These are phyloP conservation scores for Rhizopus delemar DNA, from an alignment of 371 early-diverging fungal genomes.

Conservation along the genomic window DNA sequence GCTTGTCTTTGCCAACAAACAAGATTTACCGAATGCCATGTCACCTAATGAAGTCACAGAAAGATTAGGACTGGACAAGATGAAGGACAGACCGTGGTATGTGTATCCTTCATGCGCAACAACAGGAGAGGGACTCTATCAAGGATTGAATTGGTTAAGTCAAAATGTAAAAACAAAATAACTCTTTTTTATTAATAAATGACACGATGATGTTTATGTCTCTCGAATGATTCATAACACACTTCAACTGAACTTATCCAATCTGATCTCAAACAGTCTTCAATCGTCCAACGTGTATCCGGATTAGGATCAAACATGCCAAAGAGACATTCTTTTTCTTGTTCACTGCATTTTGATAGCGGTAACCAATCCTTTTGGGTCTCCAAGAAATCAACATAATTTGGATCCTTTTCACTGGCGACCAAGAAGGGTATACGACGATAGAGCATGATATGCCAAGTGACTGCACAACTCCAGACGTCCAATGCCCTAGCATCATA, in stretches of 20 bases:
- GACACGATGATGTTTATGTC: slow-evolving; percentile 25
- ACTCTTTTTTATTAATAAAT: background rate
- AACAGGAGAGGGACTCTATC: slow-evolving; percentile 85
- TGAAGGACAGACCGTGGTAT: slow-evolving; percentile 83
- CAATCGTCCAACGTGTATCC: slow-evolving; percentile 45
- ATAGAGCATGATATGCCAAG: slow-evolving; percentile 79
- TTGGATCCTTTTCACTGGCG: slow-evolving; percentile 57
- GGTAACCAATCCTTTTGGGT: slow-evolving; percentile 51
- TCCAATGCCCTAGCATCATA: slow-evolving; percentile 79
- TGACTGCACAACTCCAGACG: slow-evolving; percentile 84
- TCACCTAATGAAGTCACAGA: slow-evolving; percentile 82
- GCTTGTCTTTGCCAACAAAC: slow-evolving; percentile 87
- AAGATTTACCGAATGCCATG: slow-evolving; percentile 82
- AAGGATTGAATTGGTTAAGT: slow-evolving; percentile 88
- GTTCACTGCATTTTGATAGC: slow-evolving; percentile 40
- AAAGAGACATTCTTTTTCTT: slow-evolving; percentile 39
- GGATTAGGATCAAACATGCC: slow-evolving; percentile 55
- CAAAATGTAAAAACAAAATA: slow-evolving; percentile 69
- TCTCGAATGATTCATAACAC: slow-evolving; percentile 35
- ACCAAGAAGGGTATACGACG: slow-evolving; percentile 65
- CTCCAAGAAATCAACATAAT: slow-evolving; percentile 65
- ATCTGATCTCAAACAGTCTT: slow-evolving; percentile 38
- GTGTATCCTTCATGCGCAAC: slow-evolving; percentile 86
- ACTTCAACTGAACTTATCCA: slow-evolving; percentile 46
- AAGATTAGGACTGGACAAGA: slow-evolving; percentile 71